These are phyloP conservation scores for Erysimum cheiranthoides DNA, from an alignment of 345 rosid genomes.

Conservation along the genomic window DNA sequence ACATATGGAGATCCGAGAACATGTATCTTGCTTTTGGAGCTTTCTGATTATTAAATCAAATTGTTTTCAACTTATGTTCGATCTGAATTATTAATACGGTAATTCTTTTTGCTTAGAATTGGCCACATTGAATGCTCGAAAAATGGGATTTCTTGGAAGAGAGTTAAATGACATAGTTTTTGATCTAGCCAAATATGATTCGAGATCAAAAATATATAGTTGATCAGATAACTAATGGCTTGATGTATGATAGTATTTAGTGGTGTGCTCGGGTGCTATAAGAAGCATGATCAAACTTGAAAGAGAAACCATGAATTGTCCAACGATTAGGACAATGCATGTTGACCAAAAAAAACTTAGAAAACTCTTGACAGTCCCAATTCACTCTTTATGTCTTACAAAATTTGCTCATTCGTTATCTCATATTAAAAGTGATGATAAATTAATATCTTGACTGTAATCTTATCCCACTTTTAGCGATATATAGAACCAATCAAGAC, in stretches of 20 bases:
- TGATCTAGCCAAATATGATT: background rate
- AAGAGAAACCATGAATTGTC: background rate
- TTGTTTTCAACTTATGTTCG: slow-evolving; percentile 33
- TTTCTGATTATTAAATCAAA: slow-evolving; percentile 27
- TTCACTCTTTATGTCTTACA: too few species aligned
- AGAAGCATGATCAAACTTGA: background rate
- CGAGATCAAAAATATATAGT: background rate
- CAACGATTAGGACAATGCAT: too few species aligned
- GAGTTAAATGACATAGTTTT: background rate
- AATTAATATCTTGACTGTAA: too few species aligned
- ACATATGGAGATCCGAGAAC: slow-evolving; percentile 24
- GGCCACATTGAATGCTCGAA: background rate
- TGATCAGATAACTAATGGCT: background rate
- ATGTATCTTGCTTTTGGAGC: slow-evolving; percentile 40
- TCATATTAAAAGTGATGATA: too few species aligned
- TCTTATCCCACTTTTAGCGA: background rate
- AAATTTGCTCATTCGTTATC: too few species aligned
- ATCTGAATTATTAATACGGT: background rate
- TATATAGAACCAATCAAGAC: background rate
- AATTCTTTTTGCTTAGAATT: background rate
- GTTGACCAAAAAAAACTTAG: too few species aligned
- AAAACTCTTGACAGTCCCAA: too few species aligned
- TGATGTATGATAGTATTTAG: background rate
- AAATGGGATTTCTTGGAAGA: background rate
- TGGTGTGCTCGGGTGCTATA: background rate